Evolutionary conservation across 257 asterid genomes (phyloP), one percentile per base, ranked within the genome.

Genomic region (Scutellaria baicalensis): DNA sequence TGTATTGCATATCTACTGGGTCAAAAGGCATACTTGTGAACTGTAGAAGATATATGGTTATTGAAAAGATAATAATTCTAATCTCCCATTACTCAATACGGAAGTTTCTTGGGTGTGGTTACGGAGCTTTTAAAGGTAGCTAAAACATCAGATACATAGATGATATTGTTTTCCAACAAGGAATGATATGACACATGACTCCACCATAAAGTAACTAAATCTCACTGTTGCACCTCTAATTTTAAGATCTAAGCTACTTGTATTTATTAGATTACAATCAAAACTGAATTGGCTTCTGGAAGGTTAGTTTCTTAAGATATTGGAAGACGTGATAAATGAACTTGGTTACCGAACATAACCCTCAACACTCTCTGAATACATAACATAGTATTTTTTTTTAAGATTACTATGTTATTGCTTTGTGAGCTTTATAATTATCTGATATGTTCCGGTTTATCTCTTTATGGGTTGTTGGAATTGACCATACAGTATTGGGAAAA

Each of bases 401-500:
- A 27, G 33, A 43, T 55, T 33, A 35, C 31, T 38, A 10, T 60
- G 21, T 16, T 66, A 42, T 44, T 78, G 40, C 56, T 67, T 67
- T 59, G 45, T 40, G 50, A 20, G 43, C 42, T 56, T 60, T 47
- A 52, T 56, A 66, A 43, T 68, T 36, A 58, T 40, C 81, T 76
- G 69, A 80, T 43, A 58, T 8, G 8, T 52, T 69, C 52, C 35
- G 39, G 36, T 64, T 68, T 70, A 57, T 69, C 72, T 69, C 70
- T 68, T 55, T 63, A 59, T 72, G 82, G 80, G 62, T 69, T 64
- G 62, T 72, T 59, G 60, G 84, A 74, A 64, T 66, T 73, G 59
- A 60, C 56, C 39, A 27, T 27, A 66, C 80, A 80, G 85, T 49
- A 74, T 80, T 18, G 85, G 85, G 47, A 74, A 80, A 31, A 80